Evolutionary conservation across 2,329 filamentous ascomycete genomes (phyloP).

Genomic region (Penicillium occitanis): DNA sequence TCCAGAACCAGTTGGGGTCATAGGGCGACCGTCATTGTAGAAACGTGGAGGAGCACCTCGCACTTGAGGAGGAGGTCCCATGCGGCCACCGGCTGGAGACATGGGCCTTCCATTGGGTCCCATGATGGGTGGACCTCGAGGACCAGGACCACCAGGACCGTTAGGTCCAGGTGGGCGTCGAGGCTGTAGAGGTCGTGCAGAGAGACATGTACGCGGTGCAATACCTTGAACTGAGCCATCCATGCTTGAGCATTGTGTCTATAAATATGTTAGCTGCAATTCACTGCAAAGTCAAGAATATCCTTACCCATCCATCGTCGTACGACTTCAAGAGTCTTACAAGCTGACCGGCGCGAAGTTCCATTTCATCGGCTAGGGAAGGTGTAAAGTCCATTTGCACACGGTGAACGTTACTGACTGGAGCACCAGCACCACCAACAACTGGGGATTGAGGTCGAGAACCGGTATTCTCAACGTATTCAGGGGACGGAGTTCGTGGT

Average conservation of each 20-base stretch:
- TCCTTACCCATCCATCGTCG: slow-evolving; percentile 93
- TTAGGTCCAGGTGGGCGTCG: slow-evolving; percentile 51
- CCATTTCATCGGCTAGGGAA: slow-evolving; percentile 88
- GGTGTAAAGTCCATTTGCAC: slow-evolving; percentile 94
- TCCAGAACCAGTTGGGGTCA: slow-evolving; percentile 29
- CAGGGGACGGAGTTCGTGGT: slow-evolving; percentile 28
- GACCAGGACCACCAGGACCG: slow-evolving; percentile 32
- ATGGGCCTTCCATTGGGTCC: slow-evolving; percentile 33
- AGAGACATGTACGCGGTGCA: slow-evolving; percentile 88
- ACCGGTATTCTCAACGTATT: slow-evolving; percentile 25
- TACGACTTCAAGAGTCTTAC: slow-evolving; percentile 92
- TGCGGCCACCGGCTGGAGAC: slow-evolving; percentile 43
- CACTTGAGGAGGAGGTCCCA: slow-evolving; percentile 21
- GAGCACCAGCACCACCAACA: slow-evolving; percentile 58
- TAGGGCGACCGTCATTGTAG: slow-evolving; percentile 32
- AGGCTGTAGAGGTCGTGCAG: slow-evolving; percentile 86
- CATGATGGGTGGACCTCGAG: slow-evolving; percentile 19
- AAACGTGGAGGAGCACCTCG: slow-evolving; percentile 24
- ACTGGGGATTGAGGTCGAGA: slow-evolving; percentile 48
- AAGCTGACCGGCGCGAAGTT: slow-evolving; percentile 74
- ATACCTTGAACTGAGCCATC: slow-evolving; percentile 92
- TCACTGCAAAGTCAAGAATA: slow-evolving; percentile 21
- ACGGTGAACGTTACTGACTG: slow-evolving; percentile 72
- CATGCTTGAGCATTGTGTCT: slow-evolving; percentile 88
- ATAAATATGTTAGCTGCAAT: slow-evolving; percentile 31